Evolutionary conservation across 1,139 yeast species (phyloP), one percentile per base, ranked within the genome.

Genomic region (Debaryomycetaceae sp.): DNA sequence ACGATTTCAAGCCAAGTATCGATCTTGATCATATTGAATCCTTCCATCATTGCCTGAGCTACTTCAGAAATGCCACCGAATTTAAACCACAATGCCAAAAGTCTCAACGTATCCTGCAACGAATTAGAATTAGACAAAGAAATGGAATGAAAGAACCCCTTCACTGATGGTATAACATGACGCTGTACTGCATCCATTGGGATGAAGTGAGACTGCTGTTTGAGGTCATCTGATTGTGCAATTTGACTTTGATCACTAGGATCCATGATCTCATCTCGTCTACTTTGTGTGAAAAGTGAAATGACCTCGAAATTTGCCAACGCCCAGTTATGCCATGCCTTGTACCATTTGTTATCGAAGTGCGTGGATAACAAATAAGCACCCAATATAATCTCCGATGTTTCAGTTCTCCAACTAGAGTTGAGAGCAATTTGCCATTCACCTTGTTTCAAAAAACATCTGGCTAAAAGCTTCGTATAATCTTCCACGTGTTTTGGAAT

Each of bases 311-410:
- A 95, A 63, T 95, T 95, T 0, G 99, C 97, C 57, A 95, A 71
- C 0, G 99, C 99, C 99, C 99, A 95, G 59, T 90, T 91, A 60
- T 95, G 99, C 99, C 99, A 95, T 22, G 99, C 99, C 58, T 95
- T 93, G 60, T 95, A 95, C 97, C 99, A 95, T 38, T 80, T 79
- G 40, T 80, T 76, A 60, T 93, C 98, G 63, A 93, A 93, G 61
- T 91, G 97, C 0, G 99, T 93, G 0, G 99, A 98, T 52, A 93
- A 74, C 47, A 91, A 71, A 62, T 89, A 95, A 0, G 98, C 91
- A 9, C 97, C 97, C 49, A 95, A 71, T 51, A 95, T 89, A 6
- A 81, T 78, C 40, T 85, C 88, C 3, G 87, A 81, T 0, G 90
- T 83, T 52, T 87, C 96, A 17, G 83, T 78, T 57, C 90, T 78